phyloP scores from a whole-genome alignment of 2,329 filamentous ascomycete species.

The Pseudopithomyces maydicus region DNA sequence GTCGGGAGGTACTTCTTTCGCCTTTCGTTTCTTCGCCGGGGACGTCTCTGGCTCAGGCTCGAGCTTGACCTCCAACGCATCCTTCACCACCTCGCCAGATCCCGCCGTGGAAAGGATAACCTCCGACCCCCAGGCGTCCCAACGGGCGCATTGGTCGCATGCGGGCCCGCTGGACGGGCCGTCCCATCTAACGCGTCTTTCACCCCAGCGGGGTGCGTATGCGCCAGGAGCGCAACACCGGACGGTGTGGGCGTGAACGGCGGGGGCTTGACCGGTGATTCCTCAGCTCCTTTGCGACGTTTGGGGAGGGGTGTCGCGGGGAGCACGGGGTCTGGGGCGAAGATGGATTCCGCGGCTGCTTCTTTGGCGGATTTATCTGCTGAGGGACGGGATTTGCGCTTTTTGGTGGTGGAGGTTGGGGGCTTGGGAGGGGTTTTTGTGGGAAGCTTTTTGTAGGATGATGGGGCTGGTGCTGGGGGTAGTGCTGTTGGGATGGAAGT shows the following conservation, averaged over 20 bases:
- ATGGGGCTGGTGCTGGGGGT: too few species aligned
- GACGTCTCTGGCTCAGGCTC: constrained; percentile 9
- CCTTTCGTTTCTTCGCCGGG: constrained; percentile 52
- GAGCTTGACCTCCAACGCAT: too few species aligned
- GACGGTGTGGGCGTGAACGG: constrained; percentile 54
- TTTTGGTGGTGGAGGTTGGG: constrained; percentile 14
- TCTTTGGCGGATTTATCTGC: constrained; percentile 4
- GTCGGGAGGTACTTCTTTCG: constrained; percentile 42
- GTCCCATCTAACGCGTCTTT: constrained; percentile 33
- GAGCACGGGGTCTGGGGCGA: constrained; percentile 1
- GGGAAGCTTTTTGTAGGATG: too few species aligned
- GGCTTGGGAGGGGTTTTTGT: constrained; percentile 17
- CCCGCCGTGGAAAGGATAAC: too few species aligned
- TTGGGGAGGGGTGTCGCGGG: constrained; percentile 41
- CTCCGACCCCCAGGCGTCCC: constrained; percentile 38
- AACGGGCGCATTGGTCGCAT: constrained; percentile 70
- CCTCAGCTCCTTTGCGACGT: constrained; percentile 23
- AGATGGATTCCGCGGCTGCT: constrained; percentile 2
- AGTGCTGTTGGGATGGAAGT: too few species aligned
- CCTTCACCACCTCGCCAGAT: too few species aligned
- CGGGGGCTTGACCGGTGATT: constrained; percentile 25
- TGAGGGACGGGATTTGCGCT: constrained; percentile 27
- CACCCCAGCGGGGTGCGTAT: constrained; percentile 23
- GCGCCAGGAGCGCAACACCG: constrained; percentile 53
- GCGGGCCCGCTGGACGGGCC: constrained; percentile 65